A percentile compares a stretch with the other conserved stretches of the same genome.
Conservation (phyloP, 2,329 filamentous ascomycete species). For the Phialophora chinensis region DNA sequence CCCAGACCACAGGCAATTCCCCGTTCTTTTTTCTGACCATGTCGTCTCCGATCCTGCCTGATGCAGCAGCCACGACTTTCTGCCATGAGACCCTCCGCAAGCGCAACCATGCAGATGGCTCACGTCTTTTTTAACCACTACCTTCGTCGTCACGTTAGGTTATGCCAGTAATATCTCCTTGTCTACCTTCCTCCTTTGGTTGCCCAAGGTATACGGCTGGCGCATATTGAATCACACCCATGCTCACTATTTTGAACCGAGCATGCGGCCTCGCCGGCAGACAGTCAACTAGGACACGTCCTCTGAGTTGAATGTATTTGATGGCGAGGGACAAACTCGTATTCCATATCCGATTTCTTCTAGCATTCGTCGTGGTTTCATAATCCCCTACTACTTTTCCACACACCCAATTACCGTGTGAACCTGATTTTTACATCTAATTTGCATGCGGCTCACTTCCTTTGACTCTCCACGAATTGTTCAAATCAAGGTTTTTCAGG, state of each 20-base stretch:
- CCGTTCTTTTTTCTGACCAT: neutral
- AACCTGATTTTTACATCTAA: neutral
- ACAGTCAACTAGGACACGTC: slow-evolving; percentile 69
- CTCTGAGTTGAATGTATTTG: slow-evolving; percentile 77
- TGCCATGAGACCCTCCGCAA: neutral
- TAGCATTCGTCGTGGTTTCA: neutral
- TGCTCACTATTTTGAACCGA: slow-evolving; percentile 41
- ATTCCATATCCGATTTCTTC: neutral
- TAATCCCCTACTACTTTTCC: neutral
- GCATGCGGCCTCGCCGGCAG: slow-evolving; percentile 74
- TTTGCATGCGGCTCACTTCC: neutral
- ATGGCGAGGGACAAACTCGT: slow-evolving; percentile 75
- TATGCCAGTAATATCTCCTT: slow-evolving; percentile 87
- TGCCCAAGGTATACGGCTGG: slow-evolving; percentile 94
- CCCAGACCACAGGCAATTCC: neutral
- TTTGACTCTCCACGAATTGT: neutral
- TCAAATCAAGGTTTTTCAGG: neutral
- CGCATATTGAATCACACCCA: slow-evolving; percentile 70
- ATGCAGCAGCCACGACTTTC: neutral
- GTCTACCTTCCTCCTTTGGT: slow-evolving; percentile 65
- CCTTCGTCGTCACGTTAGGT: neutral
- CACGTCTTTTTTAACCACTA: neutral
- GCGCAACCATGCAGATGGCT: neutral
- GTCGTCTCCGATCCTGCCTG: neutral
- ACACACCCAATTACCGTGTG: neutral